Base-by-base conservation (phyloP, 768 basidiomycete genomes). In the Strobilomyces dryophilus region DNA sequence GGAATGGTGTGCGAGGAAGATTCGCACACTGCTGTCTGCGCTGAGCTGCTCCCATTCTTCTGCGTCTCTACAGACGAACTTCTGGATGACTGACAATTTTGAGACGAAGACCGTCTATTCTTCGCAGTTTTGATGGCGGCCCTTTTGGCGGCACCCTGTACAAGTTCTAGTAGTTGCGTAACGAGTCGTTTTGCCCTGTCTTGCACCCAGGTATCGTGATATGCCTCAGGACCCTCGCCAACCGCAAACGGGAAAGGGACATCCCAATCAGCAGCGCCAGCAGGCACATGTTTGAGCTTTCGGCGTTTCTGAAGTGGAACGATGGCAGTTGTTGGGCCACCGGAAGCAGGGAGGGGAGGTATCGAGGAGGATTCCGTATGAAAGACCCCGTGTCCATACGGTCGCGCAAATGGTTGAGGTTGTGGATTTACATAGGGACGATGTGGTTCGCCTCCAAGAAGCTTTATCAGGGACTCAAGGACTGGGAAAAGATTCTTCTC, bases 221-320 rank as follows among this genome's bases (percentile, higher is more conserved):
- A 91, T n/a, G 75, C 73, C 17, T 76, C 64, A 2, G 89, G 87
- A 2, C 85, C 89, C 58, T 92, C 84, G 27, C 87, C 89, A 45
- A 76, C 37, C 66, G 69, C 65, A 57, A 91, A 91, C 7, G 89
- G 89, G 65, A 84, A 91, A 0, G 89, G 89, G 0, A 91, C 79
- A 59, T 90, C 87, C 89, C 89, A 92, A 62, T 90, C 87, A 1
- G 67, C 76, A 1, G 89, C 89, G 11, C 89, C 89, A 20, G 89
- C 89, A 32, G 89, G 89, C 14, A 92, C 87, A 9, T 73, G 70
- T 52, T 74, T 75, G 14, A 90, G 71, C 59, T 79, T 87, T 27
- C 87, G 78, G 55, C 80, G 82, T 69, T 88, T 90, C 18, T 60
- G 44, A 7, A 74, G 61, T 8, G 75, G 65, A 18, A 41, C 12